phyloP scores from a whole-genome alignment of 306 rosid genomes.

The Corylus avellana region DNA sequence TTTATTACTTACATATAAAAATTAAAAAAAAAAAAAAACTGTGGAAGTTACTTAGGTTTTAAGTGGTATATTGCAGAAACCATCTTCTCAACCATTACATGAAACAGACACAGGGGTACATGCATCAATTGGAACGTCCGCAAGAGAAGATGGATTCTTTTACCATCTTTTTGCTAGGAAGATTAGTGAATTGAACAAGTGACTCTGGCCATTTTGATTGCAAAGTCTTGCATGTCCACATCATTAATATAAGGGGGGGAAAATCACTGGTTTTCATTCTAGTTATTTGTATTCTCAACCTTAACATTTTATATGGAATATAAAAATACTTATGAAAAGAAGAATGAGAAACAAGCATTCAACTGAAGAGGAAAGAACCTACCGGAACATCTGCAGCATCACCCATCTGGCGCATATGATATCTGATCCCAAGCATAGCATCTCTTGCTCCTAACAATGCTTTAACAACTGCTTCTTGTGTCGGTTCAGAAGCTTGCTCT shows the following conservation, averaged over 20 bases:
- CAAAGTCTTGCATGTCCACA: neutral
- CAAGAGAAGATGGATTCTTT: neutral
- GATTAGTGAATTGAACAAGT: neutral
- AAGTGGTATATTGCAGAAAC: neutral
- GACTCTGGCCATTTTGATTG: neutral
- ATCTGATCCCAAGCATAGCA: constrained; percentile 78
- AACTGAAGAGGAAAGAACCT: constrained; percentile 36
- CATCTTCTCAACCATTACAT: neutral
- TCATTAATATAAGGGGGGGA: neutral
- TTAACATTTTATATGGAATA: constrained; percentile 11
- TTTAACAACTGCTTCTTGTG: constrained; percentile 52
- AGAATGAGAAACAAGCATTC: constrained; percentile 21
- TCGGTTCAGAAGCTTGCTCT: constrained; percentile 66
- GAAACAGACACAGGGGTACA: neutral
- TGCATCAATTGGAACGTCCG: neutral
- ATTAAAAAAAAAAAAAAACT: too few relatives aligned
- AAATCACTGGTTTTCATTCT: neutral
- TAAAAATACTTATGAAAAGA: constrained; percentile 15
- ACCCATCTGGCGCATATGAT: constrained; percentile 83
- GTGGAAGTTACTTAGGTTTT: neutral
- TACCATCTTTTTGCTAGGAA: neutral
- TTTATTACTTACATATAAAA: too few relatives aligned
- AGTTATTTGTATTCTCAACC: constrained; percentile 7
- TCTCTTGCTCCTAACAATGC: constrained; percentile 81
- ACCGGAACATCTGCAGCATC: constrained; percentile 97